phyloP scores from a whole-genome alignment of 2,329 filamentous ascomycete genomes.

The Alternaria panax region DNA sequence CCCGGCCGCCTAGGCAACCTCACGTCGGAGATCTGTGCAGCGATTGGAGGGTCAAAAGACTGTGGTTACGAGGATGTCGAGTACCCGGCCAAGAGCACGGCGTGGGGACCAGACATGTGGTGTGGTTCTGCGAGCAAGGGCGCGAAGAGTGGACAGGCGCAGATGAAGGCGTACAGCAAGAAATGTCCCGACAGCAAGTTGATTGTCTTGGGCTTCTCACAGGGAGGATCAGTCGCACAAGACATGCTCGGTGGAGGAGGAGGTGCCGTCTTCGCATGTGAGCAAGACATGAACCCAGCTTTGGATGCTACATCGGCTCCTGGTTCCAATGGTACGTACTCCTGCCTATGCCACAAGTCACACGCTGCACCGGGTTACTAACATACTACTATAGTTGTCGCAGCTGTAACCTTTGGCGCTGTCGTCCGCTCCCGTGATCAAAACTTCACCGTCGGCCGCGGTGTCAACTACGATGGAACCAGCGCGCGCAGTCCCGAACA shows the following conservation, averaged over 20 bases:
- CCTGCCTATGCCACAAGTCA: neutral
- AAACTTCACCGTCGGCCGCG: slow-evolving; percentile 35
- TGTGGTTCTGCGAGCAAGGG: slow-evolving; percentile 37
- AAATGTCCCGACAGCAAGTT: slow-evolving; percentile 40
- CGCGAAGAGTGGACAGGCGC: slow-evolving; percentile 30
- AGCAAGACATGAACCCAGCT: slow-evolving; percentile 29
- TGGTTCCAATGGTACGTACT: slow-evolving; percentile 29
- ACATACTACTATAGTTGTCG: slow-evolving; percentile 25
- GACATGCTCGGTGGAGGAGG: slow-evolving; percentile 43
- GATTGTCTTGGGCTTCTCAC: slow-evolving; percentile 36
- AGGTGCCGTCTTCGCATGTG: slow-evolving; percentile 33
- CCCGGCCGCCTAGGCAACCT: slow-evolving; percentile 38
- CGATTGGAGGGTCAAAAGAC: slow-evolving; percentile 23
- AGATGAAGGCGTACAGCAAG: slow-evolving; percentile 33
- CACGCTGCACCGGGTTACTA: neutral
- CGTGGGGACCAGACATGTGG: slow-evolving; percentile 34
- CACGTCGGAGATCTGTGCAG: slow-evolving; percentile 29
- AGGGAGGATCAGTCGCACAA: slow-evolving; percentile 35
- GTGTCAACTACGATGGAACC: slow-evolving; percentile 30
- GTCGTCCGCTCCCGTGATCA: slow-evolving; percentile 32
- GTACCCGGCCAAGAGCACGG: slow-evolving; percentile 38
- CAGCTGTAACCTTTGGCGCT: slow-evolving; percentile 37
- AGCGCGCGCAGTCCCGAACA: slow-evolving; percentile 30
- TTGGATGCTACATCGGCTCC: slow-evolving; percentile 27
- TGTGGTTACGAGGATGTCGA: slow-evolving; percentile 39